Evolutionary conservation across 768 basidiomycete genomes (phyloP).

Genomic region (Zangia roseola): DNA sequence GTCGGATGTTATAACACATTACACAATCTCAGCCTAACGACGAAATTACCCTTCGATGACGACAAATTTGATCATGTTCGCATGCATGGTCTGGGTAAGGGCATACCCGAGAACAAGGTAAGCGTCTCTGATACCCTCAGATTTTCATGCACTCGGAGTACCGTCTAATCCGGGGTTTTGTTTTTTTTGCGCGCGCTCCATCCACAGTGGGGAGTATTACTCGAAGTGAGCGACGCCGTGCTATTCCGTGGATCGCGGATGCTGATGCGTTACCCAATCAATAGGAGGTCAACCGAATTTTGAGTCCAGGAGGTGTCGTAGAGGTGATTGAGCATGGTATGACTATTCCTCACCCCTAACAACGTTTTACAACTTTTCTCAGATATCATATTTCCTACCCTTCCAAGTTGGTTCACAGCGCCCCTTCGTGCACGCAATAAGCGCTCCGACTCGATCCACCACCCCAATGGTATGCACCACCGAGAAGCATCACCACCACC

Average conservation of each 20-base stretch:
- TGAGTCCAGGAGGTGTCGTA: slow-evolving; percentile 66
- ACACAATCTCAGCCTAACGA: slow-evolving; percentile 54
- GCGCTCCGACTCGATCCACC: slow-evolving; percentile 48
- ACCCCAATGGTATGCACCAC: slow-evolving; percentile 45
- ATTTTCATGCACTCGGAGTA: no score
- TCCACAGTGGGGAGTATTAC: slow-evolving; percentile 61
- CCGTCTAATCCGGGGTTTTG: slow-evolving; percentile 1
- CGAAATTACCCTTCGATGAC: slow-evolving; percentile 76
- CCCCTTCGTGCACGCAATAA: slow-evolving; percentile 57
- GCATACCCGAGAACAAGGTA: slow-evolving; percentile 76
- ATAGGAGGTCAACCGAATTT: slow-evolving; percentile 71
- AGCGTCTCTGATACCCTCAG: background rate
- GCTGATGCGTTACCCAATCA: slow-evolving; percentile 4
- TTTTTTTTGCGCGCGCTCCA: background rate
- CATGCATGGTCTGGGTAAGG: slow-evolving; percentile 60
- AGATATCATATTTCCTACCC: slow-evolving; percentile 76
- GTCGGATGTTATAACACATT: background rate
- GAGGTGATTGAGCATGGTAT: slow-evolving; percentile 75
- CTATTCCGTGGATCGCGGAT: background rate
- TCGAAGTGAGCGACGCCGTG: slow-evolving; percentile 46
- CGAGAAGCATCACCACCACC: slow-evolving; percentile 32
- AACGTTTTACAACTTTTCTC: background rate
- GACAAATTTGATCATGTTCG: slow-evolving; percentile 85
- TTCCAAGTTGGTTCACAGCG: slow-evolving; percentile 77
- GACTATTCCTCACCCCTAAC: slow-evolving; percentile 7